phyloP scores from a whole-genome alignment of 2,329 filamentous ascomycete genomes.

The Sporothrix pseudoabietina region DNA sequence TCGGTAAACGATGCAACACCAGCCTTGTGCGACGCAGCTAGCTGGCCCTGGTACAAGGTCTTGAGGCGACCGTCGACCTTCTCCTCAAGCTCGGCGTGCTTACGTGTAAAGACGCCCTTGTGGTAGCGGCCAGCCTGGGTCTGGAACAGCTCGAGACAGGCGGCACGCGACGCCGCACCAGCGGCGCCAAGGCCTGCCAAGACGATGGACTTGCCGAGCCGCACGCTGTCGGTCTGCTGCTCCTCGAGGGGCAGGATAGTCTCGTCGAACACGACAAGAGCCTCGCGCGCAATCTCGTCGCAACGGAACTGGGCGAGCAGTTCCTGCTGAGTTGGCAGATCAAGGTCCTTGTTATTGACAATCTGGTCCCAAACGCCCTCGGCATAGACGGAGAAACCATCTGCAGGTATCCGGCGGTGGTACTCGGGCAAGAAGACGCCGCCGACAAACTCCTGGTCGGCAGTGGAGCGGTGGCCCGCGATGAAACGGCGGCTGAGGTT shows the following conservation, averaged over 20 bases:
- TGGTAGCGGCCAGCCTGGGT: conserved; percentile 91
- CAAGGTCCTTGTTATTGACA: conserved; percentile 96
- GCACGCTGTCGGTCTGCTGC: conserved; percentile 73
- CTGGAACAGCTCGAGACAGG: conserved; percentile 82
- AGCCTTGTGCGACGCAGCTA: conserved; percentile 84
- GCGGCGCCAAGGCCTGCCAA: conserved; percentile 72
- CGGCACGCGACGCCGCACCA: conserved; percentile 71
- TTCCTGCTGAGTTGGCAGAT: conserved; percentile 95
- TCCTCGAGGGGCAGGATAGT: conserved; percentile 83
- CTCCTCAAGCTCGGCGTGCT: conserved; percentile 78
- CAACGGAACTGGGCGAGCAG: conserved; percentile 95
- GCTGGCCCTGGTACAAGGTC: conserved; percentile 82
- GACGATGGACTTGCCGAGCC: conserved; percentile 71
- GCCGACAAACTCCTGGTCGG: conserved; percentile 74
- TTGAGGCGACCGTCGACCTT: conserved; percentile 91
- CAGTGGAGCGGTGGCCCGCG: conserved; percentile 68
- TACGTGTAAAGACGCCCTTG: conserved; percentile 89
- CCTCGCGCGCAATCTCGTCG: conserved; percentile 92
- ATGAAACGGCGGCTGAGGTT: conserved; percentile 81
- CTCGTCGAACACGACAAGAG: conserved; percentile 79
- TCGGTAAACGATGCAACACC: conserved; percentile 84
- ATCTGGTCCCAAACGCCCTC: conserved; percentile 98
- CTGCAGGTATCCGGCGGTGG: conserved; percentile 91
- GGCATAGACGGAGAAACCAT: conserved; percentile 94
- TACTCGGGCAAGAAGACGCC: conserved; percentile 92